Evolutionary conservation across 768 basidiomycete species (phyloP).

Genomic region (Xerocomellus amylosporus): DNA sequence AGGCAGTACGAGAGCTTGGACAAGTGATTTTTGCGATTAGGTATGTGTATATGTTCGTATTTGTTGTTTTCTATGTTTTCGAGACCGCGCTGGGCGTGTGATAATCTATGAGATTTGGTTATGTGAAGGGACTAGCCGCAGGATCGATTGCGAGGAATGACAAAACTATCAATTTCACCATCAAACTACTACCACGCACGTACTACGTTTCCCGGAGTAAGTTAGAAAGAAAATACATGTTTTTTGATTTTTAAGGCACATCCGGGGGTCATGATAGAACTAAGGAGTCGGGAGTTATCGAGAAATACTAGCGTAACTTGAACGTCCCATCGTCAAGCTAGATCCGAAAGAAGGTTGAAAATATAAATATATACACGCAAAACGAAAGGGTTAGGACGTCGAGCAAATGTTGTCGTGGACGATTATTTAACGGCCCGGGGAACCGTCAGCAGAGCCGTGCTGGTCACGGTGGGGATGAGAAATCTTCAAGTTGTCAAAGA

Average conservation of each 20-base stretch:
- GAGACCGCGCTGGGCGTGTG: constrained; percentile 13
- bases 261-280: too few species aligned
- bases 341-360: background rate
- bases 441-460: background rate
- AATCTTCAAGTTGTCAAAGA: constrained; percentile 26
- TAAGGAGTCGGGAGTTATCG: too few species aligned
- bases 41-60: constrained; percentile 2
- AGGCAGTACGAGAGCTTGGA: constrained; percentile 51
- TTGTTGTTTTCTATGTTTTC: constrained; percentile 8
- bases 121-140: background rate
- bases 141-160: too few species aligned
- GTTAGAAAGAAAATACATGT: too few species aligned
- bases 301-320: background rate
- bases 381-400: background rate
- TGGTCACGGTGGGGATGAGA: constrained; percentile 24
- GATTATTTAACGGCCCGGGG: background rate
- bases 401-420: background rate
- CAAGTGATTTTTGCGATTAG: constrained; percentile 8
- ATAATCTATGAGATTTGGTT: constrained; percentile 1
- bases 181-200: background rate
- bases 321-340: too few species aligned
- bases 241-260: too few species aligned
- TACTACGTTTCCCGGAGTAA: too few species aligned
- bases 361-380: background rate
- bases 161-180: background rate